These are phyloP conservation scores for Candida odintsovae DNA, from an alignment of 805 yeast species.

Conservation along the genomic window DNA sequence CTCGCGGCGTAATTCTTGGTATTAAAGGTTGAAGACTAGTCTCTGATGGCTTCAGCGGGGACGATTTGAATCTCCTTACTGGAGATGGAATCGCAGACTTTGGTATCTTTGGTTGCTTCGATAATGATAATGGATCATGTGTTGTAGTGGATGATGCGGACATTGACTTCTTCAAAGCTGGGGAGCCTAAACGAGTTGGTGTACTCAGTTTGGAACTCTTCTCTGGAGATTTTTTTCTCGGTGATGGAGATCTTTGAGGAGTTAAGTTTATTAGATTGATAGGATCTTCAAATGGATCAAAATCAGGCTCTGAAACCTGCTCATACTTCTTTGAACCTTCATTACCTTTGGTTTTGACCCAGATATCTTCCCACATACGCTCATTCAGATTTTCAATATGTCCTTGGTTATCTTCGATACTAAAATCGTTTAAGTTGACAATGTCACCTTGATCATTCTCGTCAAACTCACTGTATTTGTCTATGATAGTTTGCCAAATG, in stretches of 20 bases:
- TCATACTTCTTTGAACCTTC: background rate
- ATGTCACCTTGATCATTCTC: conserved; percentile 31
- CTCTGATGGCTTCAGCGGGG: background rate
- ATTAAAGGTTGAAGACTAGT: background rate
- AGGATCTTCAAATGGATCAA: conserved; percentile 4
- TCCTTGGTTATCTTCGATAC: conserved; percentile 18
- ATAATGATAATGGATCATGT: background rate
- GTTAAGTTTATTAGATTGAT: conserved; percentile 2
- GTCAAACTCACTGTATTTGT: conserved; percentile 25
- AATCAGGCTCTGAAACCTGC: background rate
- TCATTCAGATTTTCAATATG: conserved; percentile 12
- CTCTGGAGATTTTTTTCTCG: background rate
- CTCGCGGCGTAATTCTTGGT: background rate
- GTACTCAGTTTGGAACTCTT: background rate
- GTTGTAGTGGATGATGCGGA: background rate
- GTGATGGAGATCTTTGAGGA: background rate
- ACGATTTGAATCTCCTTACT: background rate
- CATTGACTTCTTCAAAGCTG: background rate
- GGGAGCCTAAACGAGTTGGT: background rate
- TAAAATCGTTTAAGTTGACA: conserved; percentile 19
- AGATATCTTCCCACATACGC: conserved; percentile 9
- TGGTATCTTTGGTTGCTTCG: background rate
- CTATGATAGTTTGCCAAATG: conserved; percentile 29
- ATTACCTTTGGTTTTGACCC: conserved; percentile 12
- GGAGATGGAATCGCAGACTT: background rate